Evolutionary conservation across 805 yeast genomes (phyloP).

Genomic region (Metschnikowia bowlesiae): DNA sequence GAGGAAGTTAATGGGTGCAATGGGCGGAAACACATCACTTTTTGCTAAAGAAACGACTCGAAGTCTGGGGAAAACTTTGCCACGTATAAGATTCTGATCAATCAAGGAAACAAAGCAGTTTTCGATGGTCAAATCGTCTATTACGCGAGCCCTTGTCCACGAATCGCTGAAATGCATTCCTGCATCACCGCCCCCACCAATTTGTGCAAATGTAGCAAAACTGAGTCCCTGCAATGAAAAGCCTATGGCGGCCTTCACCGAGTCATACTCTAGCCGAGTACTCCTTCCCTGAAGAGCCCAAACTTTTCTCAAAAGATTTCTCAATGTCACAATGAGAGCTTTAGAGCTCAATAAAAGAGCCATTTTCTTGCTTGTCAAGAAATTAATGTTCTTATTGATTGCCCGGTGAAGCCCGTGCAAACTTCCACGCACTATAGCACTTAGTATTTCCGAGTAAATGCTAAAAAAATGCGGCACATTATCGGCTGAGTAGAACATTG

Average conservation of each 20-base stretch:
- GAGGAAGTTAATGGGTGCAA: slow-evolving; percentile 18
- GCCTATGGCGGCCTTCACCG: slow-evolving; percentile 20
- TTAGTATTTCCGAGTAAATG: slow-evolving; percentile 35
- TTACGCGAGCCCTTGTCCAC: background rate
- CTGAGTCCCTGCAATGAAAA: slow-evolving; percentile 13
- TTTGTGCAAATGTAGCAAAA: slow-evolving; percentile 7
- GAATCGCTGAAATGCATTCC: background rate
- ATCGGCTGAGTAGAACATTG: slow-evolving; percentile 16
- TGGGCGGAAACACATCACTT: slow-evolving; percentile 39
- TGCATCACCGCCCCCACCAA: background rate
- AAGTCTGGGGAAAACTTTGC: slow-evolving; percentile 43
- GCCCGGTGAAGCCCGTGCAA: slow-evolving; percentile 30
- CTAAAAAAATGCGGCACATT: slow-evolving; percentile 20
- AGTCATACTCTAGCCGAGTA: slow-evolving; percentile 27
- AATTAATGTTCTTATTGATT: slow-evolving; percentile 26
- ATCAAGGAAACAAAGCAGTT: slow-evolving; percentile 48
- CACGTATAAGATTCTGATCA: slow-evolving; percentile 51
- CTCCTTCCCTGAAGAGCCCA: slow-evolving; percentile 27
- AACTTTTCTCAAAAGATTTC: slow-evolving; percentile 40
- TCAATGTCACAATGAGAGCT: slow-evolving; percentile 38
- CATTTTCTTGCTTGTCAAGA: slow-evolving; percentile 34
- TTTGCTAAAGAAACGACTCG: slow-evolving; percentile 41
- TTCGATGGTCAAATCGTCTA: slow-evolving; percentile 44
- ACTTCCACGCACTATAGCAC: slow-evolving; percentile 41
- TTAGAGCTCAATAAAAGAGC: slow-evolving; percentile 45